Evolutionary conservation across 768 basidiomycete species (phyloP).

Genomic region (Lactarius indigo): DNA sequence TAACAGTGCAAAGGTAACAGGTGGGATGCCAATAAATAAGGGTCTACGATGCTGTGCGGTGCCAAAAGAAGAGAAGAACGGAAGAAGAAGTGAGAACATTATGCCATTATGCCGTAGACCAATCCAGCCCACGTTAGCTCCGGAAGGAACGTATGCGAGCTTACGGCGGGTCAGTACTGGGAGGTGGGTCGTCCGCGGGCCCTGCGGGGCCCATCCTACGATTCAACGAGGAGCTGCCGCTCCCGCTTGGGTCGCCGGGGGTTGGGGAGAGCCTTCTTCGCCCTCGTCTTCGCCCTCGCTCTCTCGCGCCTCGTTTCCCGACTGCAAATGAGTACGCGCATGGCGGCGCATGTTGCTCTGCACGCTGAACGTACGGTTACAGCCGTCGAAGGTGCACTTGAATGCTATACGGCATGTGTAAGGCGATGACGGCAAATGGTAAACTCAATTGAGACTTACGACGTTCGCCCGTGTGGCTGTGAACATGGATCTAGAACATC

Average conservation of each 20-base stretch:
- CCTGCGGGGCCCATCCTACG: not conserved
- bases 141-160: slow-evolving; percentile 8
- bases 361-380: slow-evolving; percentile 80
- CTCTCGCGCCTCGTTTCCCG: slow-evolving; percentile 19
- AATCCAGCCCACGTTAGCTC: not conserved
- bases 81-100: not conserved
- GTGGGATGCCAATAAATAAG: slow-evolving; percentile 18
- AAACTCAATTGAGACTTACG: slow-evolving; percentile 46
- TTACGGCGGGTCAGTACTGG: not conserved
- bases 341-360: slow-evolving; percentile 89
- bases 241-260: not conserved
- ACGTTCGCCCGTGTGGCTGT: slow-evolving; percentile 83
- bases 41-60: slow-evolving; percentile 15
- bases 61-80: slow-evolving; percentile 9
- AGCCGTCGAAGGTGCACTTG: slow-evolving; percentile 67
- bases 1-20: slow-evolving; percentile 18
- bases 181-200: slow-evolving; percentile 9
- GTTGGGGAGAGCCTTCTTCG: slow-evolving; percentile 25
- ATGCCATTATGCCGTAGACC: slow-evolving; percentile 10
- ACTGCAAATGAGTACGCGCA: slow-evolving; percentile 61
- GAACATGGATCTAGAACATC: slow-evolving; percentile 64
- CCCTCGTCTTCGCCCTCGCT: slow-evolving; percentile 22
- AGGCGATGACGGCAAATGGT: slow-evolving; percentile 12
- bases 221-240: slow-evolving; percentile 5
- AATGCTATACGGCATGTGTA: slow-evolving; percentile 48